These are phyloP conservation scores for Arxiozyma slooffiae DNA, from an alignment of 1,139 yeast genomes.

Conservation along the genomic window DNA sequence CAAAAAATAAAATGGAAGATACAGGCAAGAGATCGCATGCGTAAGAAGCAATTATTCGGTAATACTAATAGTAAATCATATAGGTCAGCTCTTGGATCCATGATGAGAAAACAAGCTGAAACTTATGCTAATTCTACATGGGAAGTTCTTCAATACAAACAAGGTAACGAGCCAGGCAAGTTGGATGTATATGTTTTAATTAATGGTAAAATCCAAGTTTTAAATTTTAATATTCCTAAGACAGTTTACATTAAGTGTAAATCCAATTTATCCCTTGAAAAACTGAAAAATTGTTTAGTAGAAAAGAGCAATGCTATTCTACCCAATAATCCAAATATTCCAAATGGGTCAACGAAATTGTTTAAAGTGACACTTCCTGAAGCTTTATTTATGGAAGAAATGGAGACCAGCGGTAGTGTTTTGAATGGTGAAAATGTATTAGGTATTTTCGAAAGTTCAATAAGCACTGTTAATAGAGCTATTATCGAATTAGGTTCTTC, in stretches of 20 bases:
- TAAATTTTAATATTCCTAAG: slow-evolving; percentile 67
- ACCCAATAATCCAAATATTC: slow-evolving; percentile 52
- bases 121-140: slow-evolving; percentile 66
- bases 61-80: slow-evolving; percentile 40
- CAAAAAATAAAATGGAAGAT: slow-evolving; percentile 81
- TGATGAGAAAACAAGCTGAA: slow-evolving; percentile 72
- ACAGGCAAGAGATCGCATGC: slow-evolving; percentile 58
- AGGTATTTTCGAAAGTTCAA: slow-evolving; percentile 70
- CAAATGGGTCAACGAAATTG: slow-evolving; percentile 37
- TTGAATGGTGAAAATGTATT: slow-evolving; percentile 54
- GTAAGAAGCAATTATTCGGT: slow-evolving; percentile 76
- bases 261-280: slow-evolving; percentile 37
- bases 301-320: slow-evolving; percentile 51
- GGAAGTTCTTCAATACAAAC: slow-evolving; percentile 70
- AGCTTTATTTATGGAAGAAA: slow-evolving; percentile 45
- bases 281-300: slow-evolving; percentile 46
- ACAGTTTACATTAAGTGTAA: slow-evolving; percentile 62
- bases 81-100: slow-evolving; percentile 48
- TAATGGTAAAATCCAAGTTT: slow-evolving; percentile 61
- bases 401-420: slow-evolving; percentile 49
- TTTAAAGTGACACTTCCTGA: slow-evolving; percentile 66
- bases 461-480: slow-evolving; percentile 61
- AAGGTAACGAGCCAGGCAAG: slow-evolving; percentile 57
- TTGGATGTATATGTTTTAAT: slow-evolving; percentile 64
- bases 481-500: slow-evolving; percentile 68